Conservation (phyloP, 805 yeast genomes). For the Starmerella scarabaei region DNA sequence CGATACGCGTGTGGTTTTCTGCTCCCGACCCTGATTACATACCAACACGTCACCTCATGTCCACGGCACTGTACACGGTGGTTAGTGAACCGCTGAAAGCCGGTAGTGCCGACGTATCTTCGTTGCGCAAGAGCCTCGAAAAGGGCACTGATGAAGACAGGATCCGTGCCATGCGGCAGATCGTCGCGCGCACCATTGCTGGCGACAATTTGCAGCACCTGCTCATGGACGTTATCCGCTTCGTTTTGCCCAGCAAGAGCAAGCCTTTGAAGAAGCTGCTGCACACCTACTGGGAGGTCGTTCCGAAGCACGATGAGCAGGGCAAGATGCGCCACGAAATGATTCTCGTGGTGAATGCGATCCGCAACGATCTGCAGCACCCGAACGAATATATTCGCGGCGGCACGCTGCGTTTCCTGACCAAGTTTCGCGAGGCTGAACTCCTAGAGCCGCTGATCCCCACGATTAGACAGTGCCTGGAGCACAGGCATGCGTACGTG, state of each 20-base stretch:
- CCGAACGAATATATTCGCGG: slow-evolving; percentile 97
- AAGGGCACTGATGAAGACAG: slow-evolving; percentile 81
- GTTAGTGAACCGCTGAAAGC: slow-evolving; percentile 11
- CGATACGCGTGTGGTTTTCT: too few species aligned
- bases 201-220: slow-evolving; percentile 88
- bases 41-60: slow-evolving; percentile 12
- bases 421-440: slow-evolving; percentile 85
- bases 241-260: slow-evolving; percentile 89
- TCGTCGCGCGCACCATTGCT: slow-evolving; percentile 73
- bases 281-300: slow-evolving; percentile 95
- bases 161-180: slow-evolving; percentile 78
- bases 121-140: slow-evolving; percentile 66
- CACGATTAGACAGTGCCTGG: slow-evolving; percentile 76
- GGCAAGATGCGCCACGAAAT: slow-evolving; percentile 95
- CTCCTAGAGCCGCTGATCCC: slow-evolving; percentile 91
- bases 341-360: slow-evolving; percentile 96
- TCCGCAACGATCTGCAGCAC: slow-evolving; percentile 93
- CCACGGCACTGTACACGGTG: slow-evolving; percentile 16
- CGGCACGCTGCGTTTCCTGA: slow-evolving; percentile 79
- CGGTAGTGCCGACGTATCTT: slow-evolving; percentile 35
- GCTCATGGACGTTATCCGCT: slow-evolving; percentile 92
- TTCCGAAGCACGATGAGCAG: slow-evolving; percentile 74
- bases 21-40: background rate
- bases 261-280: slow-evolving; percentile 84
- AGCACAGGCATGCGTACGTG: slow-evolving; percentile 95